Base-by-base conservation (phyloP, 768 basidiomycete species). In the Mrakia hoshinonis region DNA sequence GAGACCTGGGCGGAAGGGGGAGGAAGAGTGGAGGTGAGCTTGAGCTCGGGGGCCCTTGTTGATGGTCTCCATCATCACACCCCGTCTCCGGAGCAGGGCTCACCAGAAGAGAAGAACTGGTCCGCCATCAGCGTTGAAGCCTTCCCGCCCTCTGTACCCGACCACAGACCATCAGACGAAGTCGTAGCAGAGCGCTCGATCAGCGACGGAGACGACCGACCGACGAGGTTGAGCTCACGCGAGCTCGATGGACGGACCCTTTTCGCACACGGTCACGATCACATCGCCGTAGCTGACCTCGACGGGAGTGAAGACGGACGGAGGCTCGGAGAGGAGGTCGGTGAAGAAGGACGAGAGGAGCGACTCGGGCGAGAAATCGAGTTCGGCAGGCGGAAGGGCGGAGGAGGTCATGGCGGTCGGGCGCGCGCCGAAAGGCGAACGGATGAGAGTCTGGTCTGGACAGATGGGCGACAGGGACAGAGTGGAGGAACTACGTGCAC, bases 21-120 rank as follows among this genome's bases (percentile, higher is more conserved):
- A 22, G 38, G 31, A 36, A 34, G 11, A 43, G 24, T 31, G 22
- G 26, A 1, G 43, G 15, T 52, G 52, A 43, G 66, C 31, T 43
- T 36, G 52, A 67, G 49, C 18, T 48, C 48, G 49, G 3, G 29
- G 24, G n/a, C 20, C 52, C 52, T 54, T 58, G 29, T n/a, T n/a
- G n/a, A n/a, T n/a, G 26, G 26, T 34, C 29, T 20, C 15, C 15
- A 1, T 15, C n/a, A 7, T 15, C 31, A 18, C 55, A 26, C 26
- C 29, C 10, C 29, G 54, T 18, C 31, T 15, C 31, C 31, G 49
- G 22, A 9, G 2, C 3, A 6, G 11, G 15, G 38, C 66, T 49
- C 15, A 67, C 66, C 51, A 58, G 52, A 46, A 3, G 22, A 13
- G 54, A 68, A 68, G 54, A 68, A 26, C 43, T 68, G 67, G n/a